Conservation (phyloP, 768 basidiomycete species). For the Russula brevipes region DNA sequence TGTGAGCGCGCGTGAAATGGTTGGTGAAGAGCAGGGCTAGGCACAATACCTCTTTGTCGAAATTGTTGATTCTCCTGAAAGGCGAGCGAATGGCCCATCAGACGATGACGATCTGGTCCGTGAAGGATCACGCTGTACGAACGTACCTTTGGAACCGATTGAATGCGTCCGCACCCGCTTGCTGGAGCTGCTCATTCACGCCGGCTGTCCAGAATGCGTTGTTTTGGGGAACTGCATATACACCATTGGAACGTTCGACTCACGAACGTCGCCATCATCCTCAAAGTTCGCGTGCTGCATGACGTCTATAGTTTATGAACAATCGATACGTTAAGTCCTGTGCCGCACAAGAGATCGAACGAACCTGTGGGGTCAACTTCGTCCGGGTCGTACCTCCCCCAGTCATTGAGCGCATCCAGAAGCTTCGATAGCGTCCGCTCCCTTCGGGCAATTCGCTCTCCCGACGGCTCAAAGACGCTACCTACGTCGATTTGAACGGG, state of each 20-base stretch:
- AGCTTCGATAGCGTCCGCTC: constrained; percentile 46
- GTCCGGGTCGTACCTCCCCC: constrained; percentile 37
- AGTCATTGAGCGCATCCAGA: constrained; percentile 43
- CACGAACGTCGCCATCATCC: constrained; percentile 63
- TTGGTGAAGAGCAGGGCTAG: constrained; percentile 6
- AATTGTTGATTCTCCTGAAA: constrained; percentile 50
- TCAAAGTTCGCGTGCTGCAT: constrained; percentile 48
- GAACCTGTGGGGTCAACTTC: constrained; percentile 32
- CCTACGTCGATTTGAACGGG: constrained; percentile 9
- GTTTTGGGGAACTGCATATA: neutral
- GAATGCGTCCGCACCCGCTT: constrained; percentile 61
- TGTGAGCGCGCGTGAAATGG: constrained; percentile 13
- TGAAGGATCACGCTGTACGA: constrained; percentile 18
- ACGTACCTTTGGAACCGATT: constrained; percentile 54
- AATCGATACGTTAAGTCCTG: neutral
- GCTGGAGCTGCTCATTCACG: constrained; percentile 65
- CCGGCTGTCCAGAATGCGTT: constrained; percentile 38
- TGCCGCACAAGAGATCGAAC: neutral
- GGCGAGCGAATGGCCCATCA: constrained; percentile 6
- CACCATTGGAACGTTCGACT: constrained; percentile 34
- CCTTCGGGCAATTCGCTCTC: constrained; percentile 27
- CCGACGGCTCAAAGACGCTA: constrained; percentile 6
- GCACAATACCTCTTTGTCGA: constrained; percentile 56
- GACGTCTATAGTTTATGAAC: constrained; percentile 19
- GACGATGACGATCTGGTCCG: constrained; percentile 4